Conservation (phyloP, 2,329 filamentous ascomycete genomes). For the Scedosporium aurantiacum region DNA sequence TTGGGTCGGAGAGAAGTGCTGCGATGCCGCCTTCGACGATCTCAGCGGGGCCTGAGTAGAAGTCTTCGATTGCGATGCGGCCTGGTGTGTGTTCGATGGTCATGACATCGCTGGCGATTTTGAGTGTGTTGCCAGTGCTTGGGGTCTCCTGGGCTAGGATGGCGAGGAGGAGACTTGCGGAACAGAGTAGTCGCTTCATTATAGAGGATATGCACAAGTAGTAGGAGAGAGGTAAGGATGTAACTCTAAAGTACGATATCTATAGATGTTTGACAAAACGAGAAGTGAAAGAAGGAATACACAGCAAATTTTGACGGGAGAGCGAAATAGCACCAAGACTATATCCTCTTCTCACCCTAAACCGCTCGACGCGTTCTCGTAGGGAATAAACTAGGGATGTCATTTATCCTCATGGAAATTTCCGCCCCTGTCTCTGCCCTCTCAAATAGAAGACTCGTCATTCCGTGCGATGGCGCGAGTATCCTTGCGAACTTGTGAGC, state of each 20-base stretch:
- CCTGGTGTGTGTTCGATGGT: slow-evolving; percentile 20
- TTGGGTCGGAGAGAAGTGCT: not conserved
- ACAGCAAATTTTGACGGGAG: no score
- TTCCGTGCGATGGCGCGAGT: not conserved
- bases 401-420: not conserved
- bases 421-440: not conserved
- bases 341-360: not conserved
- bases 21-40: slow-evolving; percentile 8
- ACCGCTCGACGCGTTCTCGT: not conserved
- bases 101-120: slow-evolving; percentile 22
- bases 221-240: no score
- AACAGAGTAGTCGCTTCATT: not conserved
- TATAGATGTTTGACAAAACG: no score
- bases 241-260: no score
- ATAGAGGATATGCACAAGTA: no score
- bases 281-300: no score
- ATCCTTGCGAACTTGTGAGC: not conserved
- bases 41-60: slow-evolving; percentile 4
- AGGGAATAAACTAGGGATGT: not conserved
- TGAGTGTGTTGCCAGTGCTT: not conserved
- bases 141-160: not conserved
- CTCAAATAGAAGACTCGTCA: not conserved
- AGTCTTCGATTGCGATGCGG: slow-evolving; percentile 10
- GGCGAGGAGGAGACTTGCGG: not conserved
- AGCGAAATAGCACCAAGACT: not conserved